phyloP scores from a whole-genome alignment of 2,329 filamentous ascomycete genomes.

The Cadophora malorum region DNA sequence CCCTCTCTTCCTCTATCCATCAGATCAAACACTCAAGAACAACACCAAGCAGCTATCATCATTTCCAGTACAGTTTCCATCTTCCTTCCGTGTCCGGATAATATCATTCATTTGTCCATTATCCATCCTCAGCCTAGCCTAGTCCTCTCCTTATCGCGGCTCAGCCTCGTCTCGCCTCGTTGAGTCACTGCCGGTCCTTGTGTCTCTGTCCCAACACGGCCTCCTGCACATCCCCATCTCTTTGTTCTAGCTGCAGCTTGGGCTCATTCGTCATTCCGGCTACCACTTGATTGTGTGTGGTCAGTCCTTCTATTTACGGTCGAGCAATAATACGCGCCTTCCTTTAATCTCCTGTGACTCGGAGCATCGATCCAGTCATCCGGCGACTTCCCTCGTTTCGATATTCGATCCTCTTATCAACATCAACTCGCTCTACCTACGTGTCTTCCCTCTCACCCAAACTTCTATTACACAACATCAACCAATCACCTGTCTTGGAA shows the following conservation, averaged over 20 bases:
- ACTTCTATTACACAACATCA: slow-evolving; percentile 11
- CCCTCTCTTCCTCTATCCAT: slow-evolving; percentile 1
- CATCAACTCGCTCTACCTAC: slow-evolving; percentile 22
- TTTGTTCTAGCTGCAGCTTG: slow-evolving; percentile 27
- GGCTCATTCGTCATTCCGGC: slow-evolving; percentile 23
- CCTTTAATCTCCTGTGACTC: slow-evolving; percentile 28
- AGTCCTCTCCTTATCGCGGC: slow-evolving; percentile 28
- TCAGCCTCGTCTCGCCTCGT: slow-evolving; percentile 26
- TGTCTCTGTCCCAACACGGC: slow-evolving; percentile 20
- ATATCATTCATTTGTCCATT: slow-evolving; percentile 36
- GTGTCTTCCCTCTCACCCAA: slow-evolving; percentile 17
- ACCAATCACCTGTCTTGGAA: slow-evolving; percentile 8
- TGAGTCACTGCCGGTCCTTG: slow-evolving; percentile 36
- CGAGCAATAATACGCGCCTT: slow-evolving; percentile 14
- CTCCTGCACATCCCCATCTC: slow-evolving; percentile 21
- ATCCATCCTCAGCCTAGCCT: slow-evolving; percentile 26
- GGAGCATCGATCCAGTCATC: slow-evolving; percentile 33
- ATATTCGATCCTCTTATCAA: slow-evolving; percentile 30
- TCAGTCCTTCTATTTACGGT: slow-evolving; percentile 26
- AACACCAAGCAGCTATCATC: slow-evolving; percentile 22
- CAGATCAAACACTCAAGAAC: slow-evolving; percentile 23
- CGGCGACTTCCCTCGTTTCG: slow-evolving; percentile 36
- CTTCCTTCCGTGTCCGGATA: slow-evolving; percentile 30
- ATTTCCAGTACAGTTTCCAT: slow-evolving; percentile 6
- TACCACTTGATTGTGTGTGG: slow-evolving; percentile 40